phyloP scores from a whole-genome alignment of 805 yeast species.

The Ogataea methanolica region DNA sequence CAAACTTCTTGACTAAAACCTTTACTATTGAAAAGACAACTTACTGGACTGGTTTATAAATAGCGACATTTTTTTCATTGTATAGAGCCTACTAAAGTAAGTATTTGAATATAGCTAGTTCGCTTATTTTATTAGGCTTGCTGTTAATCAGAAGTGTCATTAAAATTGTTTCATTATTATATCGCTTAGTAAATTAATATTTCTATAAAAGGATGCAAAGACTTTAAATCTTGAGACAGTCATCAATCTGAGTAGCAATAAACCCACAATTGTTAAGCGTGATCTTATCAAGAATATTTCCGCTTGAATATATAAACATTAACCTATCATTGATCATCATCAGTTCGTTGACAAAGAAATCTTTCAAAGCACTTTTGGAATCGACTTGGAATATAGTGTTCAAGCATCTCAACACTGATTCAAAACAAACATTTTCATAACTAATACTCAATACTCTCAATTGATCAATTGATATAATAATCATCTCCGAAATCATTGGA shows the following conservation, averaged over 20 bases:
- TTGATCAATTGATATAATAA: slow-evolving; percentile 28
- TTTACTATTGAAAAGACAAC: slow-evolving; percentile 5
- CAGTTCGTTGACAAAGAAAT: slow-evolving; percentile 2
- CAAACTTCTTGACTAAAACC: slow-evolving; percentile 3
- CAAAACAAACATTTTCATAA: slow-evolving; percentile 9
- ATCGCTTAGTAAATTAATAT: no score
- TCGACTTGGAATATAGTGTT: slow-evolving; percentile 4
- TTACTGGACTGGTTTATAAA: slow-evolving; percentile 12
- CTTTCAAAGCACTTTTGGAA: background rate
- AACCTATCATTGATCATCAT: slow-evolving; percentile 2
- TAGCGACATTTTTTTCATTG: no score
- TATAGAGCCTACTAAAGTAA: no score
- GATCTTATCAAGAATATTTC: slow-evolving; percentile 2
- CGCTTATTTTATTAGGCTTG: no score
- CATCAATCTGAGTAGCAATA: slow-evolving; percentile 3
- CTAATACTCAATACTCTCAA: slow-evolving; percentile 3
- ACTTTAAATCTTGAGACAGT: slow-evolving; percentile 1
- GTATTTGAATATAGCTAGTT: no score
- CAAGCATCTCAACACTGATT: slow-evolving; percentile 9
- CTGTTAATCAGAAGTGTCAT: no score
- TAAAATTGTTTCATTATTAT: no score
- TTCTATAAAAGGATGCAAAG: no score
- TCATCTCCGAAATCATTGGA: slow-evolving; percentile 55
- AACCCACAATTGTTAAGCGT: slow-evolving; percentile 4
- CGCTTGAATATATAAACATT: slow-evolving; percentile 3